A percentile compares a stretch with the other conserved stretches of the same genome.
Evolutionary conservation across 352 stramenopile genomes (phyloP).

Genomic region (Phytophthora hybrid): DNA sequence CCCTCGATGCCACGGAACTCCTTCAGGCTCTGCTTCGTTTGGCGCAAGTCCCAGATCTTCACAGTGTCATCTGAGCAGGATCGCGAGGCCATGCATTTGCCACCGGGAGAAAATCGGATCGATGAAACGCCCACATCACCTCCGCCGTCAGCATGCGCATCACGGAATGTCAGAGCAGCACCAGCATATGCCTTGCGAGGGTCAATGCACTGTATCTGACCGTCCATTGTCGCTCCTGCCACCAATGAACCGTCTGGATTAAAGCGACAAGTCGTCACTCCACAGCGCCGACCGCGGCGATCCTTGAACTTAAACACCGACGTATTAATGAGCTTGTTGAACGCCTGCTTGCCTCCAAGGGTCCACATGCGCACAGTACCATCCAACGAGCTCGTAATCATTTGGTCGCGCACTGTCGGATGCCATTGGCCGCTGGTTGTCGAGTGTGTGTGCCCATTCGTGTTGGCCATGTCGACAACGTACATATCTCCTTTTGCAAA

Average conservation of each 20-base stretch:
- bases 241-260: conserved; percentile 70
- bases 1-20: conserved; percentile 65
- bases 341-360: conserved; percentile 70
- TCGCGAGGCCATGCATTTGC: conserved; percentile 67
- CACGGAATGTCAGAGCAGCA: conserved; percentile 62
- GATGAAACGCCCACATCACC: conserved; percentile 77
- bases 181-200: conserved; percentile 76
- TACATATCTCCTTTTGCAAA: conserved; percentile 90
- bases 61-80: conserved; percentile 81
- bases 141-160: conserved; percentile 77
- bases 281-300: conserved; percentile 72
- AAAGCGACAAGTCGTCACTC: conserved; percentile 80
- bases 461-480: conserved; percentile 87
- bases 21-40: conserved; percentile 67
- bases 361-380: conserved; percentile 84
- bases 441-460: conserved; percentile 82
- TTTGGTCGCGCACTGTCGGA: conserved; percentile 67
- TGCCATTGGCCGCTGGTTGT: conserved; percentile 79
- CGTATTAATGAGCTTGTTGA: conserved; percentile 86
- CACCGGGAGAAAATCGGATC: conserved; percentile 79
- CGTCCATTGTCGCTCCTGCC: conserved; percentile 78
- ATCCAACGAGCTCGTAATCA: conserved; percentile 86
- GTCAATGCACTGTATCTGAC: conserved; percentile 81
- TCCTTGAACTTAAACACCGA: conserved; percentile 87
- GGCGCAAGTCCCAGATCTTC: conserved; percentile 87